Evolutionary conservation across 371 early-diverging fungal genomes (phyloP), one percentile per base, ranked within the genome.

Genomic region (Smittium culicis): DNA sequence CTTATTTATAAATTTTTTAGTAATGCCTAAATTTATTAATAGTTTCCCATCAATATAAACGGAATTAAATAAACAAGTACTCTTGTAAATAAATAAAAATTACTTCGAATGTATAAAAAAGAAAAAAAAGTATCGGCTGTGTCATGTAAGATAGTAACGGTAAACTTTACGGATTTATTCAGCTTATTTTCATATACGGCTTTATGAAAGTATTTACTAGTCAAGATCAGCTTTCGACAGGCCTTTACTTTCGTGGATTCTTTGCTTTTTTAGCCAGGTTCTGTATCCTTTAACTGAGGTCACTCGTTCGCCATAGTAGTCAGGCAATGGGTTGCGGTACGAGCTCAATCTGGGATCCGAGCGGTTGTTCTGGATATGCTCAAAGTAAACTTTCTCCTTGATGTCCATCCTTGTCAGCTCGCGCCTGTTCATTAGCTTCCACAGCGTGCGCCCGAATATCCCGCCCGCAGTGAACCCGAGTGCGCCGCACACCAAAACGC

Each of bases 271-370:
- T 65, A 94, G 79, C 96, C 96, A 95, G 54, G 78, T 73, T 54
- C 93, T 85, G 75, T 95, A 95, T 45, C 83, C 92, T 29, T 74
- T 68, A 34, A 93, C 84, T 27, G 88, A 88, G 65, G 84, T 81
- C 74, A 95, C 88, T 77, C 90, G 90, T 72, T 95, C 96, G 54
- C 93, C 96, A 71, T 94, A 93, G 70, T 86, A 94, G 73, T 95
- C 94, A 17, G 95, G 93, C 60, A 92, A 80, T 32, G 89, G 91
- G 72, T 87, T 88, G 66, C 89, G 84, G 55, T 84, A 79, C 8
- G 87, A 87, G 64, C 88, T 84, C 54, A 85, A 77, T 35, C 83
- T 75, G 56, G 91, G 91, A 66, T 89, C 86, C 16, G 91, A 89
- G 45, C 93, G 81, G 74, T 90, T 84, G 58, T 80, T 80, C 70